Base-by-base conservation (phyloP, 768 basidiomycete genomes). In the Lyophyllum semitale region DNA sequence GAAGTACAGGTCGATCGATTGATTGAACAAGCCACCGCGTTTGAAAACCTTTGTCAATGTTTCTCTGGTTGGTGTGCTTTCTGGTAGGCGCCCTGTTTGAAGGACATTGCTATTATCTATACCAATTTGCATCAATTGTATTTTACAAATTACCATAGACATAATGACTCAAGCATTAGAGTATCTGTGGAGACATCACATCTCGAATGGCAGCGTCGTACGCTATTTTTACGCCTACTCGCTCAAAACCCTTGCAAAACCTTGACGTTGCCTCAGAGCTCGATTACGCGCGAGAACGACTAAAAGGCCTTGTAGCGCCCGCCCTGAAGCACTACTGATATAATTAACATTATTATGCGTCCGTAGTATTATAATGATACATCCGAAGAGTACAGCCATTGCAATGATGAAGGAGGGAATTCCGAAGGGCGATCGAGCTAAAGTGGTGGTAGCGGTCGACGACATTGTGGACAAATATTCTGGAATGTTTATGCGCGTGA, bases 11-110 rank as follows among this genome's bases (percentile, higher is more conserved):
- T 99, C 12, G 92, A 95, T 66, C 89, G 90, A 68, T 77, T 99
- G 50, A 98, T 99, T 59, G 81, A 87, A 59, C 93, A 98, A 69
- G 93, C 97, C 4, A 97, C 91, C 4, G 88, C 92, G 13, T 70
- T 98, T 41, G 95, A 98, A 71, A 97, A 98, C 69, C 83, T 98
- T 2, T 97, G 94, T 69, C 95, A 96, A 68, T 95, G 93, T 66
- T 97, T 96, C 77, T 91, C 93, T 58, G 95, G 95, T 69, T 96
- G 94, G 95, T 90, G 88, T 73, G 88, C 89, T 38, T 91, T 90
- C 73, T 91, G 89, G 89, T 91, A 58, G 47, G 32, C 22, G 29
- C 9, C 27, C 8, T 45, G 13, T 29, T 29, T 29, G 17, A 27
- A 45, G 44, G 37, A 38, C 37, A 38, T 38, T 29, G 23, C 43